A percentile compares a stretch with the other conserved stretches of the same genome.
Evolutionary conservation across 2,329 filamentous ascomycete genomes (phyloP).

Genomic region (Rhynchosporium secalis): DNA sequence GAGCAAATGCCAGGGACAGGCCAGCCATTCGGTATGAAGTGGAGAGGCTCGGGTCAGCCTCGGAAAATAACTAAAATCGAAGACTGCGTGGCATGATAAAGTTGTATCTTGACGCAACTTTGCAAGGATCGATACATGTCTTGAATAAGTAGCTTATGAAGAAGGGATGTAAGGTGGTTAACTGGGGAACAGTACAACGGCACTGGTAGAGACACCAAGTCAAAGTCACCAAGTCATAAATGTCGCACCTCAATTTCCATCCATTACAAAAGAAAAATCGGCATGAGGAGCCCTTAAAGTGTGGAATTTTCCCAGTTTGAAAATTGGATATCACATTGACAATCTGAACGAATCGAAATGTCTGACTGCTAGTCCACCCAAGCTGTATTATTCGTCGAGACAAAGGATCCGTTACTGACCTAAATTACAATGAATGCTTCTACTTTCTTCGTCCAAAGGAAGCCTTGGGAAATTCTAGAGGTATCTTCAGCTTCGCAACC

Average conservation of each 20-base stretch:
- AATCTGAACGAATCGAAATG: no score
- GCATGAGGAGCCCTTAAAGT: not conserved
- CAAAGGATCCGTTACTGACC: not conserved
- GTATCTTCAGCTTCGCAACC: constrained; percentile 72
- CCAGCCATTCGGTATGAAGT: not conserved
- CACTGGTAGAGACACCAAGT: not conserved
- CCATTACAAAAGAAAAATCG: not conserved
- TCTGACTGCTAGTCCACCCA: not conserved
- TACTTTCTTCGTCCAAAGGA: constrained; percentile 33
- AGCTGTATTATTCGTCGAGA: not conserved
- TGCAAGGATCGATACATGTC: no score
- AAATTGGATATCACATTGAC: no score
- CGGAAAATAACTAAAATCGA: not conserved
- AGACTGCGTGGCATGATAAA: not conserved
- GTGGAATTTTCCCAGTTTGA: no score
- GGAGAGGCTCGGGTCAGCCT: not conserved
- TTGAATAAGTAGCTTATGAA: not conserved
- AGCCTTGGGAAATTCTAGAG: constrained; percentile 76
- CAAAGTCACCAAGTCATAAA: not conserved
- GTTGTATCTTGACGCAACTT: no score
- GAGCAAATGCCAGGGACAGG: not conserved
- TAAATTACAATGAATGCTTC: not conserved
- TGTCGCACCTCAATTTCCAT: not conserved
- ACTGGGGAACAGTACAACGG: not conserved
- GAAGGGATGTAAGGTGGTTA: not conserved